phyloP scores from a whole-genome alignment of 306 rosid genomes.

The Quercus wislizeni region DNA sequence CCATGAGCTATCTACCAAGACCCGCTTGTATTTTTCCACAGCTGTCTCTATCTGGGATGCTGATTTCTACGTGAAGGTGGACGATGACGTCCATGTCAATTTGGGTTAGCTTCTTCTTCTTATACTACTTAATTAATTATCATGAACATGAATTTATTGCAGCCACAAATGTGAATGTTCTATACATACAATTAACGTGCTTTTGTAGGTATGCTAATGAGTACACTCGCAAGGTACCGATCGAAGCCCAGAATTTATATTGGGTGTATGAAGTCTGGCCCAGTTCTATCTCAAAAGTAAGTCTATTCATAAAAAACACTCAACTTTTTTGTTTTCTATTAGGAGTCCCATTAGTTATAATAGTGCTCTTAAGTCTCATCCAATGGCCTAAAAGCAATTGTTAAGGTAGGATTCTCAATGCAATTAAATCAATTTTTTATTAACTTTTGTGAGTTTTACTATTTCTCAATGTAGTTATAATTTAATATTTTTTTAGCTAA shows the following conservation, averaged over 20 bases:
- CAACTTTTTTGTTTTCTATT: too few relatives aligned
- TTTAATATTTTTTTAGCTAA: too few relatives aligned
- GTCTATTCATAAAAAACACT: background rate
- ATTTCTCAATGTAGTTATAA: too few relatives aligned
- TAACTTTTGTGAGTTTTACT: too few relatives aligned
- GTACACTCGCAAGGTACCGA: slow-evolving; percentile 55
- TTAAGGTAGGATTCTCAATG: too few relatives aligned
- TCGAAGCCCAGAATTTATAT: slow-evolving; percentile 71
- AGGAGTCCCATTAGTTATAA: too few relatives aligned
- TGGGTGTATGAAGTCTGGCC: slow-evolving; percentile 99
- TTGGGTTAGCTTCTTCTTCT: slow-evolving; percentile 34
- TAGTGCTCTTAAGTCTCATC: too few relatives aligned
- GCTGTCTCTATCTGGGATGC: slow-evolving; percentile 80
- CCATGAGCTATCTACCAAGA: slow-evolving; percentile 82
- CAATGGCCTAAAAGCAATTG: too few relatives aligned
- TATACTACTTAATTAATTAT: too few relatives aligned
- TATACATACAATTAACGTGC: background rate
- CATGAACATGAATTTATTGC: too few relatives aligned
- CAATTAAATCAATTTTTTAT: too few relatives aligned
- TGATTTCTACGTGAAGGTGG: slow-evolving; percentile 81
- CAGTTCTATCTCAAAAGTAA: slow-evolving; percentile 77
- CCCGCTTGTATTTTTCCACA: slow-evolving; percentile 70
- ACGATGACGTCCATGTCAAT: slow-evolving; percentile 84
- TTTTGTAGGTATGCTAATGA: slow-evolving; percentile 46
- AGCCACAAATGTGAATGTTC: too few relatives aligned